Percentiles rank a stretch among this genome's conserved stretches.
phyloP scores from a whole-genome alignment of 2,329 filamentous ascomycete genomes.

The Colletotrichum karsti region DNA sequence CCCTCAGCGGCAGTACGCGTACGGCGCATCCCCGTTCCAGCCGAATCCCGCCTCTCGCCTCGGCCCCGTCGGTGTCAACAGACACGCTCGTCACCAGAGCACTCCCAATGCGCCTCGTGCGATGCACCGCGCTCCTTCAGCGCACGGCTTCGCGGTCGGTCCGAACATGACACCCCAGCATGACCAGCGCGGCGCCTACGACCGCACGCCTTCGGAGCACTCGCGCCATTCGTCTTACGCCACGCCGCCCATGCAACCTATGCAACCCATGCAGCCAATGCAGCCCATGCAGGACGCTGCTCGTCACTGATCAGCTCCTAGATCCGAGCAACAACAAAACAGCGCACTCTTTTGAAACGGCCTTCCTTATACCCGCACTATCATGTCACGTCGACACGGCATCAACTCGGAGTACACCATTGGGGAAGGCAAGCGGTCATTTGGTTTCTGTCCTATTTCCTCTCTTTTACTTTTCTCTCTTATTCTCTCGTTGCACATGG shows the following conservation, averaged over 20 bases:
- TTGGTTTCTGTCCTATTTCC: conserved; percentile 18
- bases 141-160: conserved; percentile 26
- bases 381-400: conserved; percentile 22
- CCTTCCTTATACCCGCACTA: conserved; percentile 17
- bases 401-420: conserved; percentile 24
- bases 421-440: conserved; percentile 29
- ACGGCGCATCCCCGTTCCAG: conserved; percentile 23
- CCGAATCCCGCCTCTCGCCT: conserved; percentile 3
- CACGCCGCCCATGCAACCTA: conserved; percentile 7
- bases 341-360: conserved; percentile 26
- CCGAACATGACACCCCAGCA: conserved; percentile 20
- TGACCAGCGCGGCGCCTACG: conserved; percentile 26
- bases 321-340: conserved; percentile 1
- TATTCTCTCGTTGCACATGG: conserved; percentile 19
- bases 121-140: conserved; percentile 25
- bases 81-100: conserved; percentile 42
- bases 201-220: conserved; percentile 18
- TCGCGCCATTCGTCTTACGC: conserved; percentile 10
- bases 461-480: not conserved
- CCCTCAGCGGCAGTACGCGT: conserved; percentile 28
- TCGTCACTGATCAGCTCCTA: conserved; percentile 23
- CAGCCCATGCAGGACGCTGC: conserved; percentile 15
- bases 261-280: conserved; percentile 22
- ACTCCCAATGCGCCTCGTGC: conserved; percentile 33
- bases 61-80: conserved; percentile 14